phyloP scores from a whole-genome alignment of 805 yeast species.

The Candida coleopterorum region DNA sequence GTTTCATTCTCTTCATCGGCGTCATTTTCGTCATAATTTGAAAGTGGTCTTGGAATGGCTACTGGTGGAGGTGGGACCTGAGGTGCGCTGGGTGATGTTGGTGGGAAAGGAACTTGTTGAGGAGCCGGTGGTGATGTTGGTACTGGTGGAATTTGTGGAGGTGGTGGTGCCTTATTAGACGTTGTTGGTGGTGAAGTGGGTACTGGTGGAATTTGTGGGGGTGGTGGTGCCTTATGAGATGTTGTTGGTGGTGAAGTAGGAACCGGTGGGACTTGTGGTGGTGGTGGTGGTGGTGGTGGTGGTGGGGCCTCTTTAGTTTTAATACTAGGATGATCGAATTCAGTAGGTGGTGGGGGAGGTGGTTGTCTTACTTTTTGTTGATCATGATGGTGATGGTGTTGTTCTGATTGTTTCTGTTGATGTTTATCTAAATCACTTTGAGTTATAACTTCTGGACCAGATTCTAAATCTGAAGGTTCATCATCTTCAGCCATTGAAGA shows the following conservation, averaged over 20 bases:
- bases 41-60: background rate
- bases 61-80: conserved; percentile 7
- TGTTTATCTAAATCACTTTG: conserved; percentile 1
- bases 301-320: conserved; percentile 9
- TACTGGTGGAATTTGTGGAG: conserved; percentile 9
- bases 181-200: conserved; percentile 9
- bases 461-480: conserved; percentile 12
- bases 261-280: conserved; percentile 9
- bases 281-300: too few species aligned
- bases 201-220: conserved; percentile 9
- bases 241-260: conserved; percentile 9
- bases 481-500: conserved; percentile 22
- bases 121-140: conserved; percentile 9
- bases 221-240: too few species aligned
- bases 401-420: background rate
- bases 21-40: background rate
- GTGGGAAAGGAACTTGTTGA: conserved; percentile 14
- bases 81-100: conserved; percentile 12
- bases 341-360: background rate
- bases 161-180: too few species aligned
- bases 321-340: background rate
- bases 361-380: background rate
- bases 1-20: conserved; percentile 16
- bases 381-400: background rate
- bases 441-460: conserved; percentile 4